Evolutionary conservation across 2,329 filamentous ascomycete genomes (phyloP), one percentile per base, ranked within the genome.

Genomic region (Didymella glomerata): DNA sequence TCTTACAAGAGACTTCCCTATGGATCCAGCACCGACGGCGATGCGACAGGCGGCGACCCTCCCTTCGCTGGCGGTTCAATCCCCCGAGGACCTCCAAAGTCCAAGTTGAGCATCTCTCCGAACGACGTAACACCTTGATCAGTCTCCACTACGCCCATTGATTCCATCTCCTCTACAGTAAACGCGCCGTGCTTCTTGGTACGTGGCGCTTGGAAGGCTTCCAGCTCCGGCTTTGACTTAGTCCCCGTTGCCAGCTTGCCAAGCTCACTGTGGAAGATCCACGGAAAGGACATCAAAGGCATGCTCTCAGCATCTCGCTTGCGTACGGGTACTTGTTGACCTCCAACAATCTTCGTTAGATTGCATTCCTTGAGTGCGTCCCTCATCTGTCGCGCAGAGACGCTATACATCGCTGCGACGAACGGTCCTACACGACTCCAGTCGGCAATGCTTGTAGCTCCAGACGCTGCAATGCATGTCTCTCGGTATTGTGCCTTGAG

Each of bases 211-310:
- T 11, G 40, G 13, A 44, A 24, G 11, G 16, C 1, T 3, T 49
- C 36, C 18, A 34, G 13, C 24, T 50, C 14, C 2, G 34, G 20
- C 40, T 40, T 41, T 22, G 46, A 3, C 14, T 16, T 30, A 30
- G 54, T 63, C 45, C 72, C 76, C 25, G 78, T 86, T 1, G 90
- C 90, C 67, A 96, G 88, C 47, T 83, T 83, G 1, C 90, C 88
- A 4, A 96, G 81, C 59, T 92, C 85, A 44, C 84, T 83, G 13
- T 88, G 83, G 64, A 98, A 96, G 2, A 98, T 81, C 95, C 95
- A 99, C 0, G 95, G 94, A 68, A 97, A 98, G 59, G 90, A 95
- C 68, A 97, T 95, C 9, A 98, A 80, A 0, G 95, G 94, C 83
- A 93, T 89, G 2, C 80, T 90, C 9, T 80, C 80, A 2, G 81